phyloP scores from a whole-genome alignment of 345 rosid species.

The Populus tremula region DNA sequence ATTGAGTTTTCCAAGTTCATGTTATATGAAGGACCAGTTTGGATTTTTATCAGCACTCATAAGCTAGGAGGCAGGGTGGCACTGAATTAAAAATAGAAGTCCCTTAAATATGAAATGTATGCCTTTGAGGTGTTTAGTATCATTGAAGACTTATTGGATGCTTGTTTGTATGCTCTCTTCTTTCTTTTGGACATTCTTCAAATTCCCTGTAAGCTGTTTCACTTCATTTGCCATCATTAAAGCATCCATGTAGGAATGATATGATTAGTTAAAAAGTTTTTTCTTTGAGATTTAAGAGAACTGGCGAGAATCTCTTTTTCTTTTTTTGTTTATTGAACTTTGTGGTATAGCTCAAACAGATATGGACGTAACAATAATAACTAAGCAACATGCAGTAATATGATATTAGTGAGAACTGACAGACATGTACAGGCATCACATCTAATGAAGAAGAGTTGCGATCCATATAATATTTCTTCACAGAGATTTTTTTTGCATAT shows the following conservation, averaged over 20 bases:
- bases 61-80: neutral
- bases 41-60: neutral
- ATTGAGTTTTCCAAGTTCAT: too few relatives aligned
- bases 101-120: neutral
- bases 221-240: neutral
- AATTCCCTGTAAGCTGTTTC: neutral
- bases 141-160: neutral
- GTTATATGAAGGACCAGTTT: neutral
- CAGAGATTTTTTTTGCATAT: too few relatives aligned
- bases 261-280: neutral
- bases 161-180: neutral
- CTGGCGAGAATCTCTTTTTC: neutral
- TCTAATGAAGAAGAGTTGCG: too few relatives aligned
- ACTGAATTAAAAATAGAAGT: neutral
- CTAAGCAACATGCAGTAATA: neutral
- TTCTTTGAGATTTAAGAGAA: neutral
- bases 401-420: too few relatives aligned
- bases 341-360: neutral
- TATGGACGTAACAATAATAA: neutral
- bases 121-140: neutral
- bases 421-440: too few relatives aligned
- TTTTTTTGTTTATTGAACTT: neutral
- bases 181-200: neutral
- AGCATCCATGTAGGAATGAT: neutral
- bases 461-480: too few relatives aligned